Conservation (phyloP, 2,329 filamentous ascomycete genomes). For the Zalaria obscura region DNA sequence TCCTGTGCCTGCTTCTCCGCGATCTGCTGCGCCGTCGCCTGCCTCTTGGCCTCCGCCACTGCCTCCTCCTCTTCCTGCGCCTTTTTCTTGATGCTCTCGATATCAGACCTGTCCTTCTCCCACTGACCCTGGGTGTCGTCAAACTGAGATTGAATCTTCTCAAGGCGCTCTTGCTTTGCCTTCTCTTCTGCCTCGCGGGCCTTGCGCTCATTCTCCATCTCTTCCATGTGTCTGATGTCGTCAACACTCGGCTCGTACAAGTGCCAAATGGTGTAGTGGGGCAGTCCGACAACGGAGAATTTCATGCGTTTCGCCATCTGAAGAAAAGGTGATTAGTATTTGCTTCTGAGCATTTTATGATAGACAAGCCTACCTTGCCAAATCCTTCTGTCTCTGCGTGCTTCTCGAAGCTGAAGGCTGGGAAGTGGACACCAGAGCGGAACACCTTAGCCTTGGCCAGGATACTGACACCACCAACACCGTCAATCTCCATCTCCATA, state of each 20-base stretch:
- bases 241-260: constrained; percentile 98
- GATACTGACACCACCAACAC: constrained; percentile 94
- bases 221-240: constrained; percentile 95
- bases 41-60: constrained; percentile 1
- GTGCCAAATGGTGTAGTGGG: constrained; percentile 99
- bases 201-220: constrained; percentile 83
- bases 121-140: constrained; percentile 67
- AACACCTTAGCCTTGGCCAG: constrained; percentile 93
- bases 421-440: constrained; percentile 88
- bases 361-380: constrained; percentile 65
- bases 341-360: no score
- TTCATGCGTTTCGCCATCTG: constrained; percentile 97
- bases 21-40: constrained; percentile 3
- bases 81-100: constrained; percentile 46
- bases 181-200: constrained; percentile 69
- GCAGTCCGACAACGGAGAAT: constrained; percentile 86
- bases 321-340: constrained; percentile 14
- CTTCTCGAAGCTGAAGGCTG: constrained; percentile 96
- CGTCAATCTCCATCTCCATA: constrained; percentile 99
- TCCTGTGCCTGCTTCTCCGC: constrained; percentile 3
- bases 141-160: constrained; percentile 71
- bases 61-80: constrained; percentile 10
- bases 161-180: constrained; percentile 54
- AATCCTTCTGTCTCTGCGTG: constrained; percentile 98
- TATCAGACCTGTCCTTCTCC: constrained; percentile 76